Evolutionary conservation across 1,284 basidiomycete species (phyloP).

Genomic region (Cutaneotrichosporon sp.): DNA sequence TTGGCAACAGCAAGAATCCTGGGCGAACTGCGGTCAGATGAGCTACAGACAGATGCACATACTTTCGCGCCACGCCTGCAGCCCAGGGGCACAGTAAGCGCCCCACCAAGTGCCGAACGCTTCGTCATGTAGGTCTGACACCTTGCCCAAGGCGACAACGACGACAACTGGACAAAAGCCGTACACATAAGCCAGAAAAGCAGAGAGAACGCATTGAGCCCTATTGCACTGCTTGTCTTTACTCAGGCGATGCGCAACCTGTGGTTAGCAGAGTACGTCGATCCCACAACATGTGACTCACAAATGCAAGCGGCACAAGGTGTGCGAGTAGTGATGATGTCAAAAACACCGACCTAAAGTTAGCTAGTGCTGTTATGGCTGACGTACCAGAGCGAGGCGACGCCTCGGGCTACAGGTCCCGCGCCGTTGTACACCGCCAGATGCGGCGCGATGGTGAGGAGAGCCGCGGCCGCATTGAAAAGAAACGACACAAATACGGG

Average conservation of each 20-base stretch:
- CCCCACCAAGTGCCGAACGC: conserved; percentile 3
- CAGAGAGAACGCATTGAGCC: too few relatives aligned
- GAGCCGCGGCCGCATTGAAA: background rate
- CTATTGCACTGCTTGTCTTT: too few relatives aligned
- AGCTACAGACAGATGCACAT: background rate
- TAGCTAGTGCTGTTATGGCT: background rate
- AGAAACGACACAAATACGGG: background rate
- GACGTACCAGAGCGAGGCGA: background rate
- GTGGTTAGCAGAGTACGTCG: too few relatives aligned
- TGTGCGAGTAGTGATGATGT: background rate
- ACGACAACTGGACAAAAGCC: background rate
- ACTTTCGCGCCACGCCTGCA: background rate
- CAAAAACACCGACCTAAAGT: background rate
- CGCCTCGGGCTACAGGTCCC: background rate
- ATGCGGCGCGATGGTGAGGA: background rate
- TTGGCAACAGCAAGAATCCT: background rate
- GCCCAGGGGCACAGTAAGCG: background rate
- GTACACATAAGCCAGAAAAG: background rate
- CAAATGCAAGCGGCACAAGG: background rate
- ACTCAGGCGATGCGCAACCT: too few relatives aligned
- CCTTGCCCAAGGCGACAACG: background rate
- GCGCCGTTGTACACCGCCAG: background rate
- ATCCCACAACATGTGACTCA: background rate
- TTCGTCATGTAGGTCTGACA: background rate
- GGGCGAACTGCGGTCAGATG: background rate